Conservation (phyloP, 257 asterid genomes). For the Nicotiana benthamiana region DNA sequence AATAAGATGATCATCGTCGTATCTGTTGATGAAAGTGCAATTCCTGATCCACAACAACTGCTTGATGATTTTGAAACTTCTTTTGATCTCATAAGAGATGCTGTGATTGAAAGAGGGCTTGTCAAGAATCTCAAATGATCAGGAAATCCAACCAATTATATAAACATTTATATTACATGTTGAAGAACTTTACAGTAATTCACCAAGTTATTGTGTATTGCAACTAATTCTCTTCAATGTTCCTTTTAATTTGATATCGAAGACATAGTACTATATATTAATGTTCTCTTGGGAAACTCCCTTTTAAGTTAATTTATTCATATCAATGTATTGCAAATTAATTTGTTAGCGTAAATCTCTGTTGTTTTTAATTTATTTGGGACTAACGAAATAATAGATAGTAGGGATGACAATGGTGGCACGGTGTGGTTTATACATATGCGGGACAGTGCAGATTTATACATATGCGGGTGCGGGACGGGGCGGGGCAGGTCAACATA, state of each 20-base stretch:
- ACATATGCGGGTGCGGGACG: too few relatives aligned
- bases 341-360: background rate
- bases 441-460: too few relatives aligned
- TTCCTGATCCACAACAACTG: slow-evolving; percentile 31
- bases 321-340: background rate
- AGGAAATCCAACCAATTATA: background rate
- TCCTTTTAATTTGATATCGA: background rate
- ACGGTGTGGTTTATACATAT: too few relatives aligned
- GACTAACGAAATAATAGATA: too few relatives aligned
- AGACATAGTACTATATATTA: background rate
- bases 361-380: too few relatives aligned
- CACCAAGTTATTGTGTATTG: background rate
- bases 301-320: background rate
- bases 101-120: slow-evolving; percentile 3
- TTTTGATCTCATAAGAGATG: slow-evolving; percentile 26
- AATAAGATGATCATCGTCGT: slow-evolving; percentile 29
- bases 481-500: too few relatives aligned
- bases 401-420: too few relatives aligned
- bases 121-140: background rate
- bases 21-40: slow-evolving; percentile 32
- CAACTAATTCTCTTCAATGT: background rate
- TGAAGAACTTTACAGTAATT: background rate
- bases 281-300: background rate
- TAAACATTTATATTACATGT: background rate
- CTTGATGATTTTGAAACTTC: slow-evolving; percentile 28